These are phyloP conservation scores for Eimeria praecox DNA, from an alignment of 169 alveolate genomes.

Conservation along the genomic window DNA sequence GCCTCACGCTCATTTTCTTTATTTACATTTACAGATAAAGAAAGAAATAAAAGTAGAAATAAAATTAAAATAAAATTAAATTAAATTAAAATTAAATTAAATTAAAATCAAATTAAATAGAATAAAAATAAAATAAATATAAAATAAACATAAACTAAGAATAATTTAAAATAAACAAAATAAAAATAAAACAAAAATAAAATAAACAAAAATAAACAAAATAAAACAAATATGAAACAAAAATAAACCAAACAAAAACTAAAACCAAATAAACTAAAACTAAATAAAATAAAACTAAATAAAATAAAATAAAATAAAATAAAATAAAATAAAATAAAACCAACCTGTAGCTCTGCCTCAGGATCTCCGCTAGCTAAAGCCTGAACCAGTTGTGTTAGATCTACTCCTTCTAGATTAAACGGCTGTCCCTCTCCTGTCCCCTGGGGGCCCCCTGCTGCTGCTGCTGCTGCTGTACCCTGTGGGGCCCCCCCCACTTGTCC, in stretches of 20 bases:
- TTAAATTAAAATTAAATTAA: too few species aligned
- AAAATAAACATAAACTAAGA: not conserved
- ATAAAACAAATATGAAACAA: not conserved
- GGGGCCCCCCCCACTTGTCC: not conserved
- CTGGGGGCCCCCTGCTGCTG: constrained; percentile 11
- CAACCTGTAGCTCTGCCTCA: constrained; percentile 45
- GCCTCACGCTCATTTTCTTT: too few species aligned
- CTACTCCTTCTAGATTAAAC: not conserved
- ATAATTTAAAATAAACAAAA: too few species aligned
- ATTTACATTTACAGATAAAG: too few species aligned
- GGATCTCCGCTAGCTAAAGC: constrained; percentile 72
- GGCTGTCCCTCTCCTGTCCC: not conserved
- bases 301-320: not conserved
- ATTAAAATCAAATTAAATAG: too few species aligned
- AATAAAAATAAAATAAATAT: not conserved
- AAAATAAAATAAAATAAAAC: not conserved
- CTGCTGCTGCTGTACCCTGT: constrained; percentile 16
- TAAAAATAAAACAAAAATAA: too few species aligned
- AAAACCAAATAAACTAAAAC: not conserved
- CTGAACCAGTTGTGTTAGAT: constrained; percentile 64
- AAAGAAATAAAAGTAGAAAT: not conserved
- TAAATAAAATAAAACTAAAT: not conserved
- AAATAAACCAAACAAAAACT: not conserved
- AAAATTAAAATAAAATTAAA: not conserved
- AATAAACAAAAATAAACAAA: too few species aligned